Evolutionary conservation across 768 basidiomycete species (phyloP), one percentile per base, ranked within the genome.

Genomic region (Guyanaporus albipodus): DNA sequence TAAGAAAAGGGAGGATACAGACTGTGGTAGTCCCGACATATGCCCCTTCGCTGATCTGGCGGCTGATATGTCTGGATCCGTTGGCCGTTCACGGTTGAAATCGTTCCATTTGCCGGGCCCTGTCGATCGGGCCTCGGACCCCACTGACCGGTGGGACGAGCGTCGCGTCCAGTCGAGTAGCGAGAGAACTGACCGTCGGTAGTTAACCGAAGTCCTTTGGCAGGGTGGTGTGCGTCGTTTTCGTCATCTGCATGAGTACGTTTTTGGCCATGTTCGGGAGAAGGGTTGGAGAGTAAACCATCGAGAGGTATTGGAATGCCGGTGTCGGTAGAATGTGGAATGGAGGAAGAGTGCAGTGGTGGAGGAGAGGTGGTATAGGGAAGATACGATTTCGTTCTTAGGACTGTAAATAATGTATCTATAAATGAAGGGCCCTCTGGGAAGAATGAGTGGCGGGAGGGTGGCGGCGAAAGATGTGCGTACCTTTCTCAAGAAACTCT

Each of bases 21-120:
- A 94, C 94, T 90, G 66, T 94, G 83, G 64, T 95, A 97, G 67
- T 97, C 92, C 49, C 87, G 79, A 70, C 93, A 97, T 51, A 86
- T 78, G 11, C 87, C 87, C 54, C 82, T 77, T 51, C 79, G 79
- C 61, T 82, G 83, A 53, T 85, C 86, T 58, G 81, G 84, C 24
- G 83, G 84, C 44, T 78, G 79, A 58, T 89, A 88, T 6, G 73
- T 72, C 54, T 78, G 80, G 27, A 74, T 72, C 23, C 73, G 75
- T 51, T 82, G 70, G 8, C 72, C 72, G 48, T 74, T 75, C 49
- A 58, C 44, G 23, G 58, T 56, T 33, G 52, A 55, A 36, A 49
- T 53, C 24, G 57, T 51, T 26, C 61, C 66, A 55, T 67, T 58
- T n/a, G 51, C 50, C 21, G 54, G 42, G 31, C 58, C 53, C 23